Conservation (phyloP, 208 protist genomes). For the Trypanosomatidae sp. region DNA sequence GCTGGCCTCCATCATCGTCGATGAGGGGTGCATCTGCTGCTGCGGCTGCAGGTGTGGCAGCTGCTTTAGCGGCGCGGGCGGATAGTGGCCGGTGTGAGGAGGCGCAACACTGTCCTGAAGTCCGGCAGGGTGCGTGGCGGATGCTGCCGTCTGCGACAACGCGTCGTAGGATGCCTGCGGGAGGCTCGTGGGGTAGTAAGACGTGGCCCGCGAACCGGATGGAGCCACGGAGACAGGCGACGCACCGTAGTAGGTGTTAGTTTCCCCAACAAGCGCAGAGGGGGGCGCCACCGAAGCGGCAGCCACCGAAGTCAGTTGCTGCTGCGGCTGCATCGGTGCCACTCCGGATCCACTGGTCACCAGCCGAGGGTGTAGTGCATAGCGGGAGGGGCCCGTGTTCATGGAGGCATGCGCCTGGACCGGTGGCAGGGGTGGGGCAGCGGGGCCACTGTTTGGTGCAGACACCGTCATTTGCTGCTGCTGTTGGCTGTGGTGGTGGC, state of each 20-base stretch:
- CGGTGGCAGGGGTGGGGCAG: constrained; percentile 4
- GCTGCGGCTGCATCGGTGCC: neutral
- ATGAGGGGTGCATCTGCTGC: neutral
- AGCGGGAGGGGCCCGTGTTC: neutral
- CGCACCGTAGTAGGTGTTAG: neutral
- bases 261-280: neutral
- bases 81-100: neutral
- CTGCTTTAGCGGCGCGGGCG: neutral
- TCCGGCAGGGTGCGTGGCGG: neutral
- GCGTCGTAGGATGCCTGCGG: neutral
- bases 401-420: neutral
- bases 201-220: neutral
- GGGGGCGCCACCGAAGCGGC: neutral
- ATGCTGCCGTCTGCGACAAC: neutral
- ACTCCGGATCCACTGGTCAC: neutral
- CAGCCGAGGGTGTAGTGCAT: neutral
- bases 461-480: constrained; percentile 4
- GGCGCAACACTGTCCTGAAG: neutral
- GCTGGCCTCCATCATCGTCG: neutral
- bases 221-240: neutral
- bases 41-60: constrained; percentile 2
- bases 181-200: neutral
- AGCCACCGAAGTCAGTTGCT: constrained; percentile 1
- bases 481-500: constrained; percentile 8
- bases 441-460: neutral